Base-by-base conservation (phyloP, 1,284 basidiomycete species). In the Quambalaria eucalypti region DNA sequence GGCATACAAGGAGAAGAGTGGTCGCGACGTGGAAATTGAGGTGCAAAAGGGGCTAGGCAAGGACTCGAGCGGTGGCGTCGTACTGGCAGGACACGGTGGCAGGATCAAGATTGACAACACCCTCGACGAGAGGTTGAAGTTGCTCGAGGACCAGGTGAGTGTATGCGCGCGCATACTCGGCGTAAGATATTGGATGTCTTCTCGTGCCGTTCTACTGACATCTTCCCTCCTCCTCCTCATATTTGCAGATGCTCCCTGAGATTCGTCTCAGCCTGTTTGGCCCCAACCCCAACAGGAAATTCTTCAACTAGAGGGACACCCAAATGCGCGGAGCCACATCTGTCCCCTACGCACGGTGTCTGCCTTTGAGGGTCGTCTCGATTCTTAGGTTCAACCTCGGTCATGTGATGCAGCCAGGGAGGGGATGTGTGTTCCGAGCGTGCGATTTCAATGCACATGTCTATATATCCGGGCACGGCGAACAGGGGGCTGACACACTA, bases 1-100 rank as follows among this genome's bases (percentile, higher is more conserved):
- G 64, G 78, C 80, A 28, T 95, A 87, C 75, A 82, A 80, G 55
- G 83, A 87, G 48, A 81, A 88, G 59, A 87, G 88, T 54, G 92
- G 90, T 21, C 80, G 82, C 54, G 79, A 83, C 39, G 78, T 87
- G 38, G 78, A 80, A 42, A 80, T 85, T 57, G 79, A 80, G 2
- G 83, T 92, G 1, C 81, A 87, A 51, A 83, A 81, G 23, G 80
- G 80, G 29, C 76, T 98, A 60, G 78, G 81, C 46, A 83, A 90
- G 68, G 86, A 90, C 55, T 59, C 59, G 38, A 57, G 64, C 30
- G 73, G 73, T 19, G 73, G 73, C 29, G 59, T 75, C 6, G 42
- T 62, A 16, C 58, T 74, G 21, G 51, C 68, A 31, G 66, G 66
- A 14, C 62, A 64, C 39, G 58, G 56, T n/a, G 71, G 66, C 36